Evolutionary conservation across 441 rosid species (phyloP).

Genomic region (Omphalea diandra): DNA sequence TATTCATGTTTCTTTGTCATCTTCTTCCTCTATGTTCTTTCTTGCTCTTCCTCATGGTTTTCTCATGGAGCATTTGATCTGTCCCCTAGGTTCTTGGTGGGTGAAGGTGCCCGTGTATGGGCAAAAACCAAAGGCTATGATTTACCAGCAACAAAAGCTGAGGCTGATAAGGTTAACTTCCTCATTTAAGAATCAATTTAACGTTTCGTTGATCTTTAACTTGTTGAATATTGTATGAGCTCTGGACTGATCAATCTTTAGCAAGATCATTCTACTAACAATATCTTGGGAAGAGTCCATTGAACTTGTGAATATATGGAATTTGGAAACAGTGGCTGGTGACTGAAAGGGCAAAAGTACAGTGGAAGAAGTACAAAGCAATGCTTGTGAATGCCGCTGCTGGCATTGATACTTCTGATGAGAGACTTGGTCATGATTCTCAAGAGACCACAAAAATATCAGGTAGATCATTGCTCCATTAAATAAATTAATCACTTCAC

Average conservation of each 20-base stretch:
- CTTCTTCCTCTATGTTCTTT: no score
- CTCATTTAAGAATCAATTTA: neutral
- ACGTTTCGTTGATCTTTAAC: neutral
- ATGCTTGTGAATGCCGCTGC: conserved; percentile 62
- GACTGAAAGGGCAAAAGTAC: conserved; percentile 70
- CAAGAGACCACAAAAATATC: conserved; percentile 27
- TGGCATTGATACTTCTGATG: conserved; percentile 26
- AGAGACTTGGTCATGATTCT: conserved; percentile 22
- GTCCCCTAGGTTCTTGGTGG: conserved; percentile 70
- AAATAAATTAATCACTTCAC: neutral
- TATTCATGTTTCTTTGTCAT: no score
- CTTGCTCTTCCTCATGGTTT: no score
- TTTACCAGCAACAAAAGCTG: conserved; percentile 43
- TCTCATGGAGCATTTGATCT: conserved; percentile 15
- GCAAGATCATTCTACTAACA: neutral
- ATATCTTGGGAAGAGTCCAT: neutral
- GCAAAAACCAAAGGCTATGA: conserved; percentile 60
- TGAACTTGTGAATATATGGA: neutral
- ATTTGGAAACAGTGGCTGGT: conserved; percentile 70
- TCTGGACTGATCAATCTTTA: neutral
- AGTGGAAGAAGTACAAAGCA: conserved; percentile 66
- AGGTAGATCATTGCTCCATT: conserved; percentile 27
- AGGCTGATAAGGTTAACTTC: conserved; percentile 65
- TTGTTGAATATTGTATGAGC: neutral
- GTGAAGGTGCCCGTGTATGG: conserved; percentile 89